A percentile compares a stretch with the other conserved stretches of the same genome.
These are phyloP conservation scores for Suillus placidus DNA, from an alignment of 768 basidiomycete species.

Conservation along the genomic window DNA sequence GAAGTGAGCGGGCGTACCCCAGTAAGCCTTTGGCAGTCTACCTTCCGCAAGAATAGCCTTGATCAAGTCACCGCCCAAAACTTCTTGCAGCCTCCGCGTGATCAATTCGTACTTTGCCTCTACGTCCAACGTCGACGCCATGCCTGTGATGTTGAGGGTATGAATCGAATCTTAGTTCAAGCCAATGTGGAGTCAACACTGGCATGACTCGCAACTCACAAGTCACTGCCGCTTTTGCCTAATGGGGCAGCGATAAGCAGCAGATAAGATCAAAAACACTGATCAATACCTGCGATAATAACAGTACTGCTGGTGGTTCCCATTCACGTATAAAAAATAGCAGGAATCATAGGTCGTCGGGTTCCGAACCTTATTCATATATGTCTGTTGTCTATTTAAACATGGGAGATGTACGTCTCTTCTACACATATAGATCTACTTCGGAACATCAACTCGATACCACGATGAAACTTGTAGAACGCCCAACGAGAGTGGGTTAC, in stretches of 20 bases:
- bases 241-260: slow-evolving; percentile 11
- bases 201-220: not conserved
- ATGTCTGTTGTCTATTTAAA: too few relatives aligned
- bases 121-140: slow-evolving; percentile 36
- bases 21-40: slow-evolving; percentile 82
- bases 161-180: not conserved
- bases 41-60: slow-evolving; percentile 80
- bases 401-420: not conserved
- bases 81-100: slow-evolving; percentile 83
- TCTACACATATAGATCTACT: not conserved
- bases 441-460: not conserved
- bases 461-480: not conserved
- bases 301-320: not conserved
- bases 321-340: not conserved
- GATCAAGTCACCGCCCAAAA: slow-evolving; percentile 83
- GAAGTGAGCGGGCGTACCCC: slow-evolving; percentile 62
- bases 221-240: not conserved
- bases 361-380: not conserved
- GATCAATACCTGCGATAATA: not conserved
- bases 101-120: slow-evolving; percentile 76
- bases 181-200: not conserved
- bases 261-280: not conserved
- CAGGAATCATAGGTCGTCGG: not conserved
- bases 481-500: not conserved
- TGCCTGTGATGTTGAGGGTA: slow-evolving; percentile 14